Conservation (phyloP, 306 rosid species). For the Calophaca sinica region DNA sequence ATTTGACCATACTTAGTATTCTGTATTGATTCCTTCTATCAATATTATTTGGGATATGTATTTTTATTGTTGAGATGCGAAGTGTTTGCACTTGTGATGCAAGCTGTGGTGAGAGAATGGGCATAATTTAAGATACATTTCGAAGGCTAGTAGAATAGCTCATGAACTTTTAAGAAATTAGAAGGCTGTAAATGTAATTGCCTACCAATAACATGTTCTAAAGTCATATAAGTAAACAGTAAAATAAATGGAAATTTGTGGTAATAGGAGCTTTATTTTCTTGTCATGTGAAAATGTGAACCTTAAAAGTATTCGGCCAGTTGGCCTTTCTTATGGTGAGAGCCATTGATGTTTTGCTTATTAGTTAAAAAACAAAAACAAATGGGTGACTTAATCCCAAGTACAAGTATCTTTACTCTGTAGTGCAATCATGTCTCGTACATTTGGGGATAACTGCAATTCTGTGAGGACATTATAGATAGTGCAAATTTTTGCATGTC, state of each 20-base stretch:
- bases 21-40: neutral
- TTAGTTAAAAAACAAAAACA: neutral
- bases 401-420: neutral
- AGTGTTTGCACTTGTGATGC: no score
- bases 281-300: no score
- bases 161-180: neutral
- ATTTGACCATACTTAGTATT: neutral
- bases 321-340: neutral
- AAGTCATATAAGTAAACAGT: neutral
- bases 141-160: neutral
- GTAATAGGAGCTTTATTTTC: neutral
- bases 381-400: neutral
- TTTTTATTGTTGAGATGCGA: no score
- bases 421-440: conserved; percentile 23
- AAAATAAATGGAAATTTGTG: conserved; percentile 11
- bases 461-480: conserved; percentile 17
- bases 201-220: neutral
- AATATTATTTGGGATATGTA: no score
- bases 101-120: conserved; percentile 1
- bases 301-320: no score
- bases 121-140: neutral
- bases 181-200: neutral
- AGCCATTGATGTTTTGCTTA: conserved; percentile 15
- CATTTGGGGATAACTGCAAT: conserved; percentile 19
- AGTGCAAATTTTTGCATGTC: neutral